phyloP scores from a whole-genome alignment of 2,329 filamentous ascomycete species.

The Phialophora chinensis region DNA sequence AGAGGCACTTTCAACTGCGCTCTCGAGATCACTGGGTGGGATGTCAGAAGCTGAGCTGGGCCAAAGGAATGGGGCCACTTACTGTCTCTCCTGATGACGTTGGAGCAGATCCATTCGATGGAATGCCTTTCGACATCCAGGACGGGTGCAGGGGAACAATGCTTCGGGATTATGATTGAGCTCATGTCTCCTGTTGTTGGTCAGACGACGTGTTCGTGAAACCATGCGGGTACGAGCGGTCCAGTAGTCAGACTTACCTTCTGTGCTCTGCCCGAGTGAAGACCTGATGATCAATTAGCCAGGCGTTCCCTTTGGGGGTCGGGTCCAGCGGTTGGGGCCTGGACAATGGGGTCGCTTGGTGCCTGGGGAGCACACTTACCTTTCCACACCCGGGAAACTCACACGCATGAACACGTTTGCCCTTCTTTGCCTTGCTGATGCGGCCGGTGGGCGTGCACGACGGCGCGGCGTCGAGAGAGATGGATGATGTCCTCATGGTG shows the following conservation, averaged over 20 bases:
- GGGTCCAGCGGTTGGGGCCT: conserved; percentile 21
- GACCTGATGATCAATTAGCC: conserved; percentile 45
- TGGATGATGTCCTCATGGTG: conserved; percentile 40
- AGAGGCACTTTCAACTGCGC: conserved; percentile 25
- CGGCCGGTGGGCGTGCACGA: conserved; percentile 58
- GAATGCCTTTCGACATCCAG: conserved; percentile 55
- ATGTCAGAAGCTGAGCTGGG: conserved; percentile 17
- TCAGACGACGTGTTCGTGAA: conserved; percentile 14
- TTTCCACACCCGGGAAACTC: conserved; percentile 56
- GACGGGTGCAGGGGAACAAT: conserved; percentile 50
- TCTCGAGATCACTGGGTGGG: conserved; percentile 33
- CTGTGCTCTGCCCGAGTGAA: conserved; percentile 58
- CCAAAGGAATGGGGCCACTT: conserved; percentile 37
- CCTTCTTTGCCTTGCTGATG: conserved; percentile 60
- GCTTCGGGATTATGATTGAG: conserved; percentile 58
- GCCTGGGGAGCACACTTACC: conserved; percentile 43
- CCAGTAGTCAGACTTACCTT: conserved; percentile 39
- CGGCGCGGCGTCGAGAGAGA: conserved; percentile 43
- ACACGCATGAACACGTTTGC: conserved; percentile 57
- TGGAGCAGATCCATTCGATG: conserved; percentile 55
- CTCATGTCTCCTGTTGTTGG: conserved; percentile 53
- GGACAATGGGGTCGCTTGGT: conserved; percentile 15
- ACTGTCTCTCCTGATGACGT: conserved; percentile 59
- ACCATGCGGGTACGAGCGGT: conserved; percentile 11
- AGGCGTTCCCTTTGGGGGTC: conserved; percentile 18